phyloP scores from a whole-genome alignment of 768 basidiomycete species.

The Mycena pura region DNA sequence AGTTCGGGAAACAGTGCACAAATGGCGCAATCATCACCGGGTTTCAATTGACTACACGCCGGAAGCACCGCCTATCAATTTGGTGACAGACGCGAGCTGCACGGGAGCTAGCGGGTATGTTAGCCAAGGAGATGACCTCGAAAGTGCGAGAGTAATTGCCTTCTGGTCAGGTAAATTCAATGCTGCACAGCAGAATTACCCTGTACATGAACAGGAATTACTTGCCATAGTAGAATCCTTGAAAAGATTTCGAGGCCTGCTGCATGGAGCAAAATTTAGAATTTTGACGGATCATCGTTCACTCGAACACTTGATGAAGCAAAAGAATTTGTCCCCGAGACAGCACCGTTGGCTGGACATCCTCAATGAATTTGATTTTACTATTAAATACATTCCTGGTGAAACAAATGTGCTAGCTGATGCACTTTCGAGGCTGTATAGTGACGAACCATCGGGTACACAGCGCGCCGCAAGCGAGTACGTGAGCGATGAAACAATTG shows the following conservation, averaged over 20 bases:
- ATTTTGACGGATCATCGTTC: slow-evolving; percentile 41
- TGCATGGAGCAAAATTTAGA: slow-evolving; percentile 38
- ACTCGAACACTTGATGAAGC: slow-evolving; percentile 35
- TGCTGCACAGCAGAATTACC: slow-evolving; percentile 46
- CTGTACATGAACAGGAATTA: slow-evolving; percentile 47
- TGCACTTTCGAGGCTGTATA: slow-evolving; percentile 33
- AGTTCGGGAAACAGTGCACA: slow-evolving; percentile 36
- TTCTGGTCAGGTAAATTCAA: slow-evolving; percentile 47
- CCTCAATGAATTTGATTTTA: slow-evolving; percentile 35
- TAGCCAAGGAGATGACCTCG: slow-evolving; percentile 33
- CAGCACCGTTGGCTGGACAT: slow-evolving; percentile 47
- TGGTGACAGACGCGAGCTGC: slow-evolving; percentile 40
- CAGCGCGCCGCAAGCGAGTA: slow-evolving; percentile 17
- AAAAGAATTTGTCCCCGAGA: slow-evolving; percentile 40
- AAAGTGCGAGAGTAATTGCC: slow-evolving; percentile 33
- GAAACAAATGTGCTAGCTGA: slow-evolving; percentile 41
- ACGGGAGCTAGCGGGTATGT: slow-evolving; percentile 40
- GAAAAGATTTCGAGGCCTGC: slow-evolving; percentile 34
- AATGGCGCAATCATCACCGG: slow-evolving; percentile 29
- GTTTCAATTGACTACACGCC: slow-evolving; percentile 26
- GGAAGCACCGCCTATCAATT: slow-evolving; percentile 30
- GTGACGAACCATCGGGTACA: slow-evolving; percentile 19
- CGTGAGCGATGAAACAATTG: neutral
- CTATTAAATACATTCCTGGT: slow-evolving; percentile 36
- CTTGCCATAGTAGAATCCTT: slow-evolving; percentile 44